Conservation (phyloP, 2,329 filamentous ascomycete genomes). For the Neospermospora avenae region DNA sequence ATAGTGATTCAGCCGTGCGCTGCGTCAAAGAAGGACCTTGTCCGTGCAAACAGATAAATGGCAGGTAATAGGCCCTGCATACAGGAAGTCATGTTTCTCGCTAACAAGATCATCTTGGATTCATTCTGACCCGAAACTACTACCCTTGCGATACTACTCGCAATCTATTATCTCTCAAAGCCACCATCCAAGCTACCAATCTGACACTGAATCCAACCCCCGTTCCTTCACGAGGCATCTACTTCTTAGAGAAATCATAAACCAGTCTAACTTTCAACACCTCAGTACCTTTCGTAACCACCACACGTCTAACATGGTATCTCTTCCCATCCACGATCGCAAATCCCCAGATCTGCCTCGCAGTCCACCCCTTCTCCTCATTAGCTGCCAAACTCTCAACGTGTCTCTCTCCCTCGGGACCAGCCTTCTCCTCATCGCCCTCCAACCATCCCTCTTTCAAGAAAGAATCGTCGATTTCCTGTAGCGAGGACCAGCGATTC, state of each 20-base stretch:
- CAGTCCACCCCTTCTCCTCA: slow-evolving; percentile 49
- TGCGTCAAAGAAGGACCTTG: no score
- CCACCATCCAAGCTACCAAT: background rate
- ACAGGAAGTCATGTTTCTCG: no score
- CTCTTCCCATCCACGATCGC: slow-evolving; percentile 40
- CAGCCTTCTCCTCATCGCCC: slow-evolving; percentile 39
- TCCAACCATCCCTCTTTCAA: slow-evolving; percentile 42
- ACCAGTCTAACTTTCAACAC: slow-evolving; percentile 40
- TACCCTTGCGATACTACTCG: no score
- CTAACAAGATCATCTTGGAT: no score
- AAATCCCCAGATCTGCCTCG: slow-evolving; percentile 51
- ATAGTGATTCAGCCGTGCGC: no score
- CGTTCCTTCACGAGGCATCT: slow-evolving; percentile 1
- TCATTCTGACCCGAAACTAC: no score
- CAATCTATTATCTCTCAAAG: background rate
- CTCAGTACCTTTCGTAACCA: slow-evolving; percentile 39
- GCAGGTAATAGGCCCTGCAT: no score
- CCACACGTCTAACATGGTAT: slow-evolving; percentile 39
- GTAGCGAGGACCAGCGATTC: slow-evolving; percentile 40
- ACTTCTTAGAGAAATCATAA: slow-evolving; percentile 39
- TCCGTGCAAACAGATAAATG: no score
- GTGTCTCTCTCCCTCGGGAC: slow-evolving; percentile 41
- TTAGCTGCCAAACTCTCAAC: slow-evolving; percentile 50
- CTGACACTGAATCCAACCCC: background rate
- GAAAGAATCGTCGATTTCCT: slow-evolving; percentile 37